Percentiles rank a stretch among this genome's conserved stretches.
These are phyloP conservation scores for Trichosporon sp. DNA, from an alignment of 1,284 basidiomycete species.

Conservation along the genomic window DNA sequence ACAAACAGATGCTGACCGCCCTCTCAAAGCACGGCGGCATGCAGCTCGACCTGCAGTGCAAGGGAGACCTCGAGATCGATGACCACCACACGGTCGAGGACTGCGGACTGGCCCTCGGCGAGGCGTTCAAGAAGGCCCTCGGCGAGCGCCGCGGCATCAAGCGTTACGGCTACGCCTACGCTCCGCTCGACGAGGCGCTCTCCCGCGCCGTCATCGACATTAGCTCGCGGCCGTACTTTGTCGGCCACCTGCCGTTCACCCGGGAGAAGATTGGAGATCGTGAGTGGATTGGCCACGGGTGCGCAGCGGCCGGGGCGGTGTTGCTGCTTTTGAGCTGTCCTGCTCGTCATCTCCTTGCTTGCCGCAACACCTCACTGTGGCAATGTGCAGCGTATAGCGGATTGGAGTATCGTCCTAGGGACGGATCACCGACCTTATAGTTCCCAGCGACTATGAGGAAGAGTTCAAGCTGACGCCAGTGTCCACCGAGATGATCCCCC, in stretches of 20 bases:
- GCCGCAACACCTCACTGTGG: no score
- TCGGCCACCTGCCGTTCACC: conserved; percentile 80
- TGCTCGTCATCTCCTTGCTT: no score
- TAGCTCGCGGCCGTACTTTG: conserved; percentile 92
- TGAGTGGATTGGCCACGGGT: conserved; percentile 38
- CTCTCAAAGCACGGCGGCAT: conserved; percentile 90
- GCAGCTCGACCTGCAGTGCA: conserved; percentile 82
- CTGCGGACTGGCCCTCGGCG: conserved; percentile 83
- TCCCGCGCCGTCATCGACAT: conserved; percentile 96
- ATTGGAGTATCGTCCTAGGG: no score
- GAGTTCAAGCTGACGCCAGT: conserved; percentile 50
- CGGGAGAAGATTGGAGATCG: conserved; percentile 94
- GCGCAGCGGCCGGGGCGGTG: not conserved
- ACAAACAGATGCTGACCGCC: conserved; percentile 80
- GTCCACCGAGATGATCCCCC: conserved; percentile 86
- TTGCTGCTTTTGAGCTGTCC: not conserved
- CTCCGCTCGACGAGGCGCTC: conserved; percentile 93
- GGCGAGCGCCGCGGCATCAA: conserved; percentile 92
- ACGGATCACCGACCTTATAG: no score
- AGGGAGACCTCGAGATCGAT: conserved; percentile 95
- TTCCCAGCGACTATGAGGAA: no score
- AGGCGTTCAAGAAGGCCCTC: conserved; percentile 91
- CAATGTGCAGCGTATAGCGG: no score
- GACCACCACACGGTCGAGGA: conserved; percentile 99
- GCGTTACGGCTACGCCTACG: conserved; percentile 93